Evolutionary conservation across 225 moss, liverwort and hornwort genomes (phyloP), one percentile per base, ranked within the genome.

Genomic region (Climacium dendroides): DNA sequence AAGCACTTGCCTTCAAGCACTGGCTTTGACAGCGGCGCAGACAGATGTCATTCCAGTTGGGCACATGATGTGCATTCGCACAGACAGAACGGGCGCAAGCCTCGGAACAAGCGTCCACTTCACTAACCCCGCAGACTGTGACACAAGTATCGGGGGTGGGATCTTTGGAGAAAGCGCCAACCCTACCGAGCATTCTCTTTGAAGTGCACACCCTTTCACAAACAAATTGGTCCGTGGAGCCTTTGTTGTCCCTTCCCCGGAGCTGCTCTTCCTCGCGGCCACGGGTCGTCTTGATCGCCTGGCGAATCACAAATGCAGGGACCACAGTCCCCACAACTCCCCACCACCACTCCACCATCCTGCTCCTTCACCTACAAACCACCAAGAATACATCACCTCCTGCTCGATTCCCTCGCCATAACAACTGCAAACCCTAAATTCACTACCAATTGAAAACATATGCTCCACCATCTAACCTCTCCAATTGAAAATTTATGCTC

Each of bases 341-440:
- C 98, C 98, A 98, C 98, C 98, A 98, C 97, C 98, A 98, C 89
- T 98, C 98, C 89, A 98, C 96, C 98, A 96, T 97, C 82, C 85
- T 86, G 82, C 88, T 83, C 77, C 87, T 41, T 82, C 76, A 85
- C 82, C 85, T 89, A 74, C 39, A 39, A 67, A 85, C 63, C 45
- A 34, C 75, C 81, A 70, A 81, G 34, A 52, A 43, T 45, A 74
- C 84, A 66, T 87, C 66, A 81, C 62, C 73, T 30, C 23, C 32
- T 64, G 45, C 50, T 14, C 84, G 20, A 28, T 77, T 69, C 58
- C 57, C 52, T 71, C n/a, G 9, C 29, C 60, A 80, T 23, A 48
- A 11, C 76, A 82, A 85, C 75, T 78, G 71, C 57, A 80, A 86
- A 86, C 60, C 85, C 63, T 78, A 83, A 74, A 54, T 64, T 55